Evolutionary conservation across 164 flowering plant genomes (phyloP), one percentile per base, ranked within the genome.

Genomic region (Vitis rupestris): DNA sequence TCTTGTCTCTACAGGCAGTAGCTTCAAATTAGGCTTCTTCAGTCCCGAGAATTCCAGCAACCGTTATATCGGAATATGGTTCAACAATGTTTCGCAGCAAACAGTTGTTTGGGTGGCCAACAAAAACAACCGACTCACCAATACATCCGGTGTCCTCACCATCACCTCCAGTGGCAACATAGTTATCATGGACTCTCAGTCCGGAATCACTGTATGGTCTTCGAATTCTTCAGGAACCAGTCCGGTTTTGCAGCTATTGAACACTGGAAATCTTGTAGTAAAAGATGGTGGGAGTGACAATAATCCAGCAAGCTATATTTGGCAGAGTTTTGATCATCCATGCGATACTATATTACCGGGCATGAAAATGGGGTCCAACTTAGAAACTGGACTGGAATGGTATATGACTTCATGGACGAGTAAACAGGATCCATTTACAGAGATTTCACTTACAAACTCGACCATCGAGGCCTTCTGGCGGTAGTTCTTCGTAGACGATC

Each of bases 351-450:
- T 79, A 16, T 5, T 80, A 3, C 70, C 78, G 2, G 72, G 72
- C 1, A 77, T 80, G 85, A 65, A 63, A 56, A 49, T 77, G 4
- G 78, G 78, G 9, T 52, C 47, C 57, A 56, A 80, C 44, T 12
- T 44, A 0, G 31, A 1, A 10, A 71, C 69, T 1, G 65, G 74
- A 0, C 49, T 9, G 63, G 62, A 66, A 1, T 27, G 65, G 50
- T 57, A 30, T 27, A 7, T 80, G 11, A 75, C 76, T 0, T 75
- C 85, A 5, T 82, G 85, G 85, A 80, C 60, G 31, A 69, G 60
- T 19, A 2, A 10, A 1, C 11, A 69, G 8, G 77, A 82, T 59
- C 85, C 82, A 50, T 69, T 81, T 5, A 50, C 0, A 82, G 82
- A 37, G 60, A 67, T 0, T 81, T 30, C 65, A 62, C 54, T 0